These are phyloP conservation scores for Cordyceps cicadae DNA, from an alignment of 2,329 filamentous ascomycete genomes.

Conservation along the genomic window DNA sequence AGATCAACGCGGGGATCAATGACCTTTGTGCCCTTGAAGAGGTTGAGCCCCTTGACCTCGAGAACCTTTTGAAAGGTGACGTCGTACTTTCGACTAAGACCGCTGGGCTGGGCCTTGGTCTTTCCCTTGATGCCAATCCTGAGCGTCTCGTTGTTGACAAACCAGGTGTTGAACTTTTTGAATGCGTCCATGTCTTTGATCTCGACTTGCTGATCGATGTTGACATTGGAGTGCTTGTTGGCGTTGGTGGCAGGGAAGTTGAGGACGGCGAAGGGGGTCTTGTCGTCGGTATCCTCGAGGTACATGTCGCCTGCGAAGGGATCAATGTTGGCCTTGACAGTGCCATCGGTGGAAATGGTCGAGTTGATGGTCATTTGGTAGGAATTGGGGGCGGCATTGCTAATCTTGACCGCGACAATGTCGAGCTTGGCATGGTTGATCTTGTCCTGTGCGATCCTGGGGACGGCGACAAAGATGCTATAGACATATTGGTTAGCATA, in stretches of 20 bases:
- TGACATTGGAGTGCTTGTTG: constrained; percentile 41
- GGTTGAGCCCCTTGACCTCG: constrained; percentile 42
- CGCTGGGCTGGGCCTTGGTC: constrained; percentile 42
- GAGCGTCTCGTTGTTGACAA: constrained; percentile 43
- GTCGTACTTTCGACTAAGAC: constrained; percentile 38
- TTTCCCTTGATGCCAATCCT: constrained; percentile 43
- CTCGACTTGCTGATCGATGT: constrained; percentile 40
- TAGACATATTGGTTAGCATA: neutral
- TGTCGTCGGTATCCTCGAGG: constrained; percentile 39
- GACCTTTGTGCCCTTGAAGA: constrained; percentile 47
- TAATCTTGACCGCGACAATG: constrained; percentile 48
- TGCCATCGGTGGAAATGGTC: constrained; percentile 43
- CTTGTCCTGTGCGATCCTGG: constrained; percentile 48
- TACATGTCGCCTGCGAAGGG: constrained; percentile 47
- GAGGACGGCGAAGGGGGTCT: constrained; percentile 42
- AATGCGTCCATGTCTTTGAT: constrained; percentile 42
- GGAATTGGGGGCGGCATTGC: constrained; percentile 34
- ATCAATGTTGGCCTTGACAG: constrained; percentile 42
- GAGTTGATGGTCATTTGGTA: constrained; percentile 49
- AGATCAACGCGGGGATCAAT: constrained; percentile 40
- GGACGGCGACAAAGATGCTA: constrained; percentile 50
- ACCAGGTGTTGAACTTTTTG: constrained; percentile 45
- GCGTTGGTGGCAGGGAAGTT: constrained; percentile 44
- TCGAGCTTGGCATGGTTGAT: constrained; percentile 44
- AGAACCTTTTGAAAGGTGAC: constrained; percentile 51